Percentiles rank a stretch among this genome's conserved stretches.
phyloP scores from a whole-genome alignment of 140 eudicot genomes.

The Erigeron philadelphicus region DNA sequence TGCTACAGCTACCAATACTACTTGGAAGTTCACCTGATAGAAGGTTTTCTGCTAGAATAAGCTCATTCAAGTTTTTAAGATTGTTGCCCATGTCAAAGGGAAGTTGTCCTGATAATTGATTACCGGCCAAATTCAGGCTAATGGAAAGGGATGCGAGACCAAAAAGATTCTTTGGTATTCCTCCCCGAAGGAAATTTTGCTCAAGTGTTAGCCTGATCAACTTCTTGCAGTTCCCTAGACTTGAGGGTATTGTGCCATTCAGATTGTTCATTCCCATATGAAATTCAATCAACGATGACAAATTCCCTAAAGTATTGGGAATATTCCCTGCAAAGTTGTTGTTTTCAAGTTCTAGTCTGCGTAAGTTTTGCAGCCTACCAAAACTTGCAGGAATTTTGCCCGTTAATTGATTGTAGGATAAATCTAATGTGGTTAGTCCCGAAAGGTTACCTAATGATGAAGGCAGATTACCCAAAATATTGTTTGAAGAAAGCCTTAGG shows the following conservation, averaged over 20 bases:
- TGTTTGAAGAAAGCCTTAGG: constrained; percentile 10
- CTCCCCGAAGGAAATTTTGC: constrained; percentile 31
- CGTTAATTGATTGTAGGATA: constrained; percentile 15
- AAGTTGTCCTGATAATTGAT: constrained; percentile 19
- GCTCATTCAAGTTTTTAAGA: constrained; percentile 14
- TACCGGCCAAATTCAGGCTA: constrained; percentile 14
- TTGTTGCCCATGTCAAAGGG: constrained; percentile 17
- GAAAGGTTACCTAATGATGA: constrained; percentile 20
- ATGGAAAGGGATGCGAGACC: constrained; percentile 17
- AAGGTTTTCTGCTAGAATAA: constrained; percentile 16
- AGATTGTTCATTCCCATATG: constrained; percentile 18
- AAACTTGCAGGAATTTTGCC: constrained; percentile 29
- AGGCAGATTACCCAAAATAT: constrained; percentile 32
- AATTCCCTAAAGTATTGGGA: constrained; percentile 32
- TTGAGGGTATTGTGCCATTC: constrained; percentile 29
- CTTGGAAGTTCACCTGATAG: constrained; percentile 33
- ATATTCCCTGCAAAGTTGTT: constrained; percentile 30
- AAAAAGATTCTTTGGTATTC: constrained; percentile 25
- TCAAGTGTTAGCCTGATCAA: constrained; percentile 21
- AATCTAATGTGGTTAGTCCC: constrained; percentile 9
- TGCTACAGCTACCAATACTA: constrained; percentile 22
- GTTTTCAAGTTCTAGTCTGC: constrained; percentile 3
- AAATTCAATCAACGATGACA: constrained; percentile 23
- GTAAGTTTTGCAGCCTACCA: constrained; percentile 22
- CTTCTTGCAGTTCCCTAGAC: constrained; percentile 26